Evolutionary conservation across 371 early-diverging fungal species (phyloP), one percentile per base, ranked within the genome.

Genomic region (Lichtheimia ramosa): DNA sequence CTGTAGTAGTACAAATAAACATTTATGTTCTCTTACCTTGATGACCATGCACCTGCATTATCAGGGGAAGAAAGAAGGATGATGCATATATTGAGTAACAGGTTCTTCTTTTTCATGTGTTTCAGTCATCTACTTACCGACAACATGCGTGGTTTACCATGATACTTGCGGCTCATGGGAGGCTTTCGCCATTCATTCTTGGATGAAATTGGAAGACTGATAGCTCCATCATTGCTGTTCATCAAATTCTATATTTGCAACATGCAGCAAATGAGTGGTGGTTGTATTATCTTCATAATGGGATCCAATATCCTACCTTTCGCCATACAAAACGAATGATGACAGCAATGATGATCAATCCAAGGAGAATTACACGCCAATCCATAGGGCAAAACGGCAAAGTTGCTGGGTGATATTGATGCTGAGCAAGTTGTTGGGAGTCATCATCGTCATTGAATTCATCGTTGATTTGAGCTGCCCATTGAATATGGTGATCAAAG

Each of bases 401-500:
- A 16, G n/a, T 5, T n/a, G 46, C n/a, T 18, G 18, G 46, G 16
- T n/a, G 46, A 46, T 21, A n/a, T 5, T 18, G 46, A 10, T 46
- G 46, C 46, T 34, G 34, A 21, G 18, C 10, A n/a, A 18, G 18
- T 46, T 18, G 46, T 16, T 46, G 46, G 46, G n/a, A n/a, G 5
- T 43, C 16, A 21, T 46, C 46, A 8, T 46, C 46, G n/a, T 46
- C 46, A 16, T 46, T 2, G 7, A 46, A 7, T n/a, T 16, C 46
- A 8, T 5, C 5, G 46, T 46, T 21, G 46, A 10, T 16, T 21
- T 46, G 46, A n/a, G n/a, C 46, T 16, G n/a, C 21, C 46, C 46
- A 46, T 46, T 21, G 46, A 46, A 34, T 34, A 34, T 34, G 34
- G 34, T 34, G 34, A 46, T 42, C 56, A 27, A 56, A 56, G 24